Conservation (phyloP, 768 basidiomycete genomes). For the Infundibulicybe gibba region DNA sequence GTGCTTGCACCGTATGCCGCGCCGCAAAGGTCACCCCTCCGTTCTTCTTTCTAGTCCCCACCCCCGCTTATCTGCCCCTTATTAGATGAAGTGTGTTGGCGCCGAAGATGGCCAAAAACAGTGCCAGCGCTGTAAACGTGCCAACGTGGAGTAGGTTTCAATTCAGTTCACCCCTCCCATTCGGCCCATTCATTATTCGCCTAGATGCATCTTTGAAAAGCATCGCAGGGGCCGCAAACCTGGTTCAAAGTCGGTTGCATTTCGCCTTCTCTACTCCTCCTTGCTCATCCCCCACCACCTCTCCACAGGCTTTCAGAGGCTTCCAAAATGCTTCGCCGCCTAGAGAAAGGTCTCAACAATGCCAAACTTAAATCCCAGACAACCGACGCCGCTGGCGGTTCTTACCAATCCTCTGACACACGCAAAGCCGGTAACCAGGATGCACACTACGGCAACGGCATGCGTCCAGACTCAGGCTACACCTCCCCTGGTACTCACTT, state of each 20-base stretch:
- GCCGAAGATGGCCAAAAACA: slow-evolving; percentile 80
- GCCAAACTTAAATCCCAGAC: slow-evolving; percentile 71
- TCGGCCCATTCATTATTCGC: slow-evolving; percentile 9
- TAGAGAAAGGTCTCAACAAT: slow-evolving; percentile 79
- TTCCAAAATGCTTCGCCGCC: slow-evolving; percentile 82
- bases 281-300: slow-evolving; percentile 1
- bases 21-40: slow-evolving; percentile 62
- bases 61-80: slow-evolving; percentile 9
- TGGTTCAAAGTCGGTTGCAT: slow-evolving; percentile 70
- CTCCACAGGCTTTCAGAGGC: slow-evolving; percentile 72
- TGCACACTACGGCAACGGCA: slow-evolving; percentile 20
- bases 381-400: slow-evolving; percentile 23
- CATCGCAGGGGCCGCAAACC: slow-evolving; percentile 86
- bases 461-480: slow-evolving; percentile 28
- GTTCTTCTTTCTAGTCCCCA: slow-evolving; percentile 10
- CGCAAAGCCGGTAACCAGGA: slow-evolving; percentile 24
- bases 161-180: slow-evolving; percentile 8
- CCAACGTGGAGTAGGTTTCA: slow-evolving; percentile 63
- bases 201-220: slow-evolving; percentile 83
- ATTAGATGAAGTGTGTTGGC: slow-evolving; percentile 88
- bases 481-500: slow-evolving; percentile 31
- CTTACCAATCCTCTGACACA: slow-evolving; percentile 30
- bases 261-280: slow-evolving; percentile 7
- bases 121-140: slow-evolving; percentile 83
- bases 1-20: slow-evolving; percentile 83